phyloP scores from a whole-genome alignment of 805 yeast species.

The Komagataella pastoris region DNA sequence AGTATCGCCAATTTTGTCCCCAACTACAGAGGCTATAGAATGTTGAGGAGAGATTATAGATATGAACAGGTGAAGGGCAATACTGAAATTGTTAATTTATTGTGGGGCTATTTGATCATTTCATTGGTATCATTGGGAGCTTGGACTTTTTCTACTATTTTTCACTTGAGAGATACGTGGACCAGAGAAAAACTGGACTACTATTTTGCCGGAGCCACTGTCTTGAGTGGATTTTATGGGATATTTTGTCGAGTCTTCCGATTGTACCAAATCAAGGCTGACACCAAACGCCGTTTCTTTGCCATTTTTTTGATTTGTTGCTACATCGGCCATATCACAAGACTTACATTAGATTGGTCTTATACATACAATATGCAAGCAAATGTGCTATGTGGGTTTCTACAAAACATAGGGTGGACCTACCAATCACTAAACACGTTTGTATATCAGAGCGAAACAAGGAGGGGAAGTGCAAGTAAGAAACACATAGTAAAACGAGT shows the following conservation, averaged over 20 bases:
- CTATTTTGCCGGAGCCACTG: conserved; percentile 86
- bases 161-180: conserved; percentile 75
- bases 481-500: neutral
- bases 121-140: conserved; percentile 66
- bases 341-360: conserved; percentile 66
- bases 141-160: conserved; percentile 77
- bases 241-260: conserved; percentile 47
- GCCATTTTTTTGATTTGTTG: conserved; percentile 29
- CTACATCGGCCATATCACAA: conserved; percentile 50
- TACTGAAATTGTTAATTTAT: conserved; percentile 13
- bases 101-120: conserved; percentile 29
- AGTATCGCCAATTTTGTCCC: conserved; percentile 61
- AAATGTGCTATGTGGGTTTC: conserved; percentile 63
- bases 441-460: conserved; percentile 5
- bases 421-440: conserved; percentile 20
- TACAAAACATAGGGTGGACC: conserved; percentile 53
- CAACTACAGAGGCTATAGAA: conserved; percentile 35
- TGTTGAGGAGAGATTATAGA: conserved; percentile 13
- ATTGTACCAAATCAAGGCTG: conserved; percentile 28
- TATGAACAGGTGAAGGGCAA: conserved; percentile 9
- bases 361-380: conserved; percentile 92
- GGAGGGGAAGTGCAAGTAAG: neutral
- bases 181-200: conserved; percentile 81
- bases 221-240: conserved; percentile 65
- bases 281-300: conserved; percentile 19